These are phyloP conservation scores for Cladosporium cucumerinum DNA, from an alignment of 2,329 filamentous ascomycete genomes.

Conservation along the genomic window DNA sequence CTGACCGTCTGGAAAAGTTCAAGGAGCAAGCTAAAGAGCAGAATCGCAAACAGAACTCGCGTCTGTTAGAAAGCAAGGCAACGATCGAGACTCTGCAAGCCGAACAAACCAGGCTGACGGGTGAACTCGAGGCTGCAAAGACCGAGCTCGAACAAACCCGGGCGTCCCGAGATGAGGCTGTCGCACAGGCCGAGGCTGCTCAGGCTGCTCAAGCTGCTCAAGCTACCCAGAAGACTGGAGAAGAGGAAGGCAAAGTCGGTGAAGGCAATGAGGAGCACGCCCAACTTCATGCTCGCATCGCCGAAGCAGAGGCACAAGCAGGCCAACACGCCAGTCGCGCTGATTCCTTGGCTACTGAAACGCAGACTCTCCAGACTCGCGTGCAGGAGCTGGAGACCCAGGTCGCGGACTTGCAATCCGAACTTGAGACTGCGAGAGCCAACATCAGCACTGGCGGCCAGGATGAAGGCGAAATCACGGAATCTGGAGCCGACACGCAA, in stretches of 20 bases:
- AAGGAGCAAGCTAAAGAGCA: slow-evolving; percentile 50
- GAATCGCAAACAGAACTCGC: slow-evolving; percentile 61
- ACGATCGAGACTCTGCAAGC: slow-evolving; percentile 49
- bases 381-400: slow-evolving; percentile 64
- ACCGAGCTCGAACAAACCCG: slow-evolving; percentile 49
- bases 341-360: slow-evolving; percentile 36
- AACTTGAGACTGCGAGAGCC: slow-evolving; percentile 37
- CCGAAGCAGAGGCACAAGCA: slow-evolving; percentile 41
- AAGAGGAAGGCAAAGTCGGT: slow-evolving; percentile 37
- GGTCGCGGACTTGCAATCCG: slow-evolving; percentile 39
- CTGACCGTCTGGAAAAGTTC: slow-evolving; percentile 23
- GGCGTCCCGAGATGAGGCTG: slow-evolving; percentile 62
- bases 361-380: slow-evolving; percentile 56
- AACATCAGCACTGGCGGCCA: slow-evolving; percentile 12
- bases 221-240: neutral
- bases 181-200: slow-evolving; percentile 39
- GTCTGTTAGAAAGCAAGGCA: slow-evolving; percentile 53
- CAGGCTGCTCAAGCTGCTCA: neutral
- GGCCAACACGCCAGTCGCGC: slow-evolving; percentile 38
- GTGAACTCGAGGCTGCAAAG: slow-evolving; percentile 55
- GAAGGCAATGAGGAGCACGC: slow-evolving; percentile 34
- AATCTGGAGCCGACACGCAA: slow-evolving; percentile 23
- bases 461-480: slow-evolving; percentile 17
- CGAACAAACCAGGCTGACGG: slow-evolving; percentile 60
- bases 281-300: slow-evolving; percentile 36